A percentile compares a stretch with the other conserved stretches of the same genome.
These are phyloP conservation scores for Cutaneotrichosporon spelunceum DNA, from an alignment of 1,284 basidiomycete species.

Conservation along the genomic window DNA sequence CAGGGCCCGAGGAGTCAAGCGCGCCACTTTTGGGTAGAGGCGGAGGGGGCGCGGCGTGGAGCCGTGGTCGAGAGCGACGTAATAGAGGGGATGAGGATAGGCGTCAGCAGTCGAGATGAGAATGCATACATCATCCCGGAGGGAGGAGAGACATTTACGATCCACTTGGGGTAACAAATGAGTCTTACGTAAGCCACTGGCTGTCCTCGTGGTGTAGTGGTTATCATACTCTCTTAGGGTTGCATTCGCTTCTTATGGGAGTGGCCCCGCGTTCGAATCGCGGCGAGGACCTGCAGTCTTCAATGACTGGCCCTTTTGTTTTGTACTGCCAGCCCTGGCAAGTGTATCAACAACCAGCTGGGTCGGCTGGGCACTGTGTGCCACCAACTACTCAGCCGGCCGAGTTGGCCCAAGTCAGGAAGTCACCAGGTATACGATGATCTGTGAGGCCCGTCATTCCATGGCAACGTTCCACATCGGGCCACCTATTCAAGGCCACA, in stretches of 20 bases:
- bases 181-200: not conserved
- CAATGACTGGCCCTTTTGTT: constrained; percentile 5
- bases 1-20: not conserved
- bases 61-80: not conserved
- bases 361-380: no score
- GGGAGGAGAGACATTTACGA: not conserved
- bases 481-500: no score
- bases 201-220: constrained; percentile 8
- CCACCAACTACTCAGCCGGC: no score
- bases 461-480: no score
- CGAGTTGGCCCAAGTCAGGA: no score
- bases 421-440: no score
- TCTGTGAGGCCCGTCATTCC: no score
- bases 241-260: constrained; percentile 4
- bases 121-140: not conserved
- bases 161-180: not conserved
- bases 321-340: no score
- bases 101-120: not conserved
- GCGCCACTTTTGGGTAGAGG: not conserved
- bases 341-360: no score
- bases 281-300: constrained; percentile 6
- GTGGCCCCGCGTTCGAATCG: constrained; percentile 10
- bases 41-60: not conserved
- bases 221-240: constrained; percentile 10
- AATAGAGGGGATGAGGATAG: not conserved